phyloP scores from a whole-genome alignment of 2,329 filamentous ascomycete species.

The Sporothrix humicola region DNA sequence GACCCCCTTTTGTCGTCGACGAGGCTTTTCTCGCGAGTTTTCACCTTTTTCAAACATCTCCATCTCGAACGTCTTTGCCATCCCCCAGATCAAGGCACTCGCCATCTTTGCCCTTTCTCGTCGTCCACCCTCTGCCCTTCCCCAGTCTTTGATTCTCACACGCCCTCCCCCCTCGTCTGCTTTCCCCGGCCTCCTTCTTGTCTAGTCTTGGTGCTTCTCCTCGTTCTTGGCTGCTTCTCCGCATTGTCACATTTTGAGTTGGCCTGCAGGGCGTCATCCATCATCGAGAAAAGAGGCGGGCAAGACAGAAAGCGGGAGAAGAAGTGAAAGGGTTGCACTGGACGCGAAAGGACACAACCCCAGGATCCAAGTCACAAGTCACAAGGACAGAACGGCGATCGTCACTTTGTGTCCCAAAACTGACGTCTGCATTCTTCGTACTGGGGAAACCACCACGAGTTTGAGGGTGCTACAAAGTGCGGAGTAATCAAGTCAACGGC shows the following conservation, averaged over 20 bases:
- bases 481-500: no score
- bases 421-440: no score
- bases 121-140: no score
- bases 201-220: slow-evolving; percentile 19
- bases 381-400: slow-evolving; percentile 24
- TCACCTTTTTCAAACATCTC: slow-evolving; percentile 26
- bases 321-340: not conserved
- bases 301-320: no score
- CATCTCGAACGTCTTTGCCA: slow-evolving; percentile 1
- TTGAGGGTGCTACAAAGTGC: no score
- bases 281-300: no score
- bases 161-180: slow-evolving; percentile 14
- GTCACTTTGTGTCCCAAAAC: not conserved
- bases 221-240: slow-evolving; percentile 15
- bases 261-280: not conserved
- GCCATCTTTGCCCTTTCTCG: not conserved
- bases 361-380: not conserved
- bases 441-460: no score
- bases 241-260: slow-evolving; percentile 23
- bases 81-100: not conserved
- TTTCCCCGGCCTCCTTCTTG: slow-evolving; percentile 5
- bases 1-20: not conserved
- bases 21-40: slow-evolving; percentile 27
- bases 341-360: not conserved
- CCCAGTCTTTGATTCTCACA: not conserved